Conservation (phyloP, 768 basidiomycete genomes). For the Boletus subcaerulescens region DNA sequence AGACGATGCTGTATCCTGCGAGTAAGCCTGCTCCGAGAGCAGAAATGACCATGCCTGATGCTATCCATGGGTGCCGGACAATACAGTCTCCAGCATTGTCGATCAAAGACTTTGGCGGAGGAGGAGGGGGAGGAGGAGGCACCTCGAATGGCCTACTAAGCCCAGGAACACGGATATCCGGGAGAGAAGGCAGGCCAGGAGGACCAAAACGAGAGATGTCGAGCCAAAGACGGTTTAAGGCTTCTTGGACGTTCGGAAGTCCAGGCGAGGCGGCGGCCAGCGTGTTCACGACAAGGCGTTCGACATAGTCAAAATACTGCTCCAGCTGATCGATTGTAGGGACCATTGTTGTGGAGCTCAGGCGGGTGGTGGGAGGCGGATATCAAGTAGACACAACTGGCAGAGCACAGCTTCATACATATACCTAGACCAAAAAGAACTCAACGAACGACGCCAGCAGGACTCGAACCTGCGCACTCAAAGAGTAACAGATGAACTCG, state of each 20-base stretch:
- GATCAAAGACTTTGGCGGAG: slow-evolving; percentile 45
- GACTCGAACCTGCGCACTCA: slow-evolving; percentile 69
- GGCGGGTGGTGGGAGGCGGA: neutral
- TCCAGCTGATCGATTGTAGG: slow-evolving; percentile 64
- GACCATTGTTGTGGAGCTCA: slow-evolving; percentile 21
- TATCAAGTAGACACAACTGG: neutral
- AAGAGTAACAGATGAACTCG: slow-evolving; percentile 56
- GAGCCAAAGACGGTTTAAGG: slow-evolving; percentile 66
- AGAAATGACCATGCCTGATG: slow-evolving; percentile 52
- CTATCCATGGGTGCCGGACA: slow-evolving; percentile 58
- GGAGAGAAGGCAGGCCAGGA: slow-evolving; percentile 38
- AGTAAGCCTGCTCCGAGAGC: slow-evolving; percentile 60
- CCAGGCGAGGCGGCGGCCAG: slow-evolving; percentile 55
- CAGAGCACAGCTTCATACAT: no score
- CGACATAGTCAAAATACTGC: slow-evolving; percentile 63
- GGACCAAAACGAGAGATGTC: slow-evolving; percentile 83
- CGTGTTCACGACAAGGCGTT: slow-evolving; percentile 58
- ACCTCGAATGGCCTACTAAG: slow-evolving; percentile 74
- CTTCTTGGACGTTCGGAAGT: slow-evolving; percentile 62
- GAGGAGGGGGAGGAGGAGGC: slow-evolving; percentile 58
- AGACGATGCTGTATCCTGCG: slow-evolving; percentile 47
- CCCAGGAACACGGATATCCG: slow-evolving; percentile 57
- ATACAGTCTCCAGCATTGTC: slow-evolving; percentile 52
- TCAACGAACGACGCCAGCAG: slow-evolving; percentile 51
- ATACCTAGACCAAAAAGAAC: neutral